These are phyloP conservation scores for Forsythia suspensa DNA, from an alignment of 257 asterid genomes.

Conservation along the genomic window DNA sequence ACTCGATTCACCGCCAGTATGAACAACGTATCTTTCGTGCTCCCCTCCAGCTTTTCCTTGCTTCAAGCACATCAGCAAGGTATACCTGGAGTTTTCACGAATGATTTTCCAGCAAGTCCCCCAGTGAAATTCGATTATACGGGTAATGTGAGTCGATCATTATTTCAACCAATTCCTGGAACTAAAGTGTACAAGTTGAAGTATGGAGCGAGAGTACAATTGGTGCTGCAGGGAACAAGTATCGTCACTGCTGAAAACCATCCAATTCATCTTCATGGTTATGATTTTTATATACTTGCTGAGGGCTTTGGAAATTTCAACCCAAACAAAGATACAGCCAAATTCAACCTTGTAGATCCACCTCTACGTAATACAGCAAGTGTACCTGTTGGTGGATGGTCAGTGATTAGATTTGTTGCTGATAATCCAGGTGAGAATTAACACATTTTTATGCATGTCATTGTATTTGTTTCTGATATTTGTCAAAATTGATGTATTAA, in stretches of 20 bases:
- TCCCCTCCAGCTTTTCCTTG: neutral
- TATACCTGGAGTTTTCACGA: neutral
- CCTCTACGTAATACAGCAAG: constrained; percentile 11
- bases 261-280: constrained; percentile 6
- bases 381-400: constrained; percentile 7
- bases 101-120: neutral
- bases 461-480: neutral
- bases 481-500: neutral
- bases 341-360: constrained; percentile 9
- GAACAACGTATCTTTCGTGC: neutral
- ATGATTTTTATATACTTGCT: constrained; percentile 4
- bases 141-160: neutral
- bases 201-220: constrained; percentile 6
- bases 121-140: constrained; percentile 6
- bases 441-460: neutral
- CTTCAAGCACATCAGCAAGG: constrained; percentile 3
- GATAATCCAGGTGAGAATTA: constrained; percentile 5
- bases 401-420: constrained; percentile 4
- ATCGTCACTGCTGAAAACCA: constrained; percentile 5
- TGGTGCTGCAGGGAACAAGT: constrained; percentile 2
- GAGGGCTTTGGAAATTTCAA: constrained; percentile 1
- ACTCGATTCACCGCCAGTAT: neutral
- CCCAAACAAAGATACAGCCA: neutral
- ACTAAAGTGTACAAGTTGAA: constrained; percentile 6
- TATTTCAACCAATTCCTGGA: neutral